Evolutionary conservation across 805 yeast species (phyloP), one percentile per base, ranked within the genome.

Genomic region (Starmerella bombi): DNA sequence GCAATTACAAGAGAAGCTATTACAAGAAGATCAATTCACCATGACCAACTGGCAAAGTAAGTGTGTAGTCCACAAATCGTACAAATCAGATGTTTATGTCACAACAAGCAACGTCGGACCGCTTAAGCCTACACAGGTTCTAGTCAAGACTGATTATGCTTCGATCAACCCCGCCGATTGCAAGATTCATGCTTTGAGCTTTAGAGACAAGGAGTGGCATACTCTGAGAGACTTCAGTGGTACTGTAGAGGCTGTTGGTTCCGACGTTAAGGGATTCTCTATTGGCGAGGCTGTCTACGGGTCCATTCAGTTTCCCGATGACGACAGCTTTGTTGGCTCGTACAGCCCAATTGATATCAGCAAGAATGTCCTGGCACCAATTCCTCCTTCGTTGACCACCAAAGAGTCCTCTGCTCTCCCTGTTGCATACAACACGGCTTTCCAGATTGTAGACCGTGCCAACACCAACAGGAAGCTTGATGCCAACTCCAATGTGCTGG

Each of bases 181-280:
- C 49, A 67, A 75, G 45, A 72, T 80, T 29, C 50, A 48, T 31
- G 27, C 52, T 14, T 31, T 51, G 18, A 31, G 47, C 7, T 31
- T 44, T 25, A 14, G 40, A 21, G 37, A 41, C 34, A 18, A 15
- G 23, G 34, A 16, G 25, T 27, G 74, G 48, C 85, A 86, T 17
- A 55, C 80, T 20, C 86, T 88, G 1, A 70, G 78, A 51, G 86
- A 78, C 50, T 80, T 71, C 56, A 62, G 74, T 18, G 93, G 93
- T 18, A 59, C 61, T 5, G 62, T 80, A 18, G 65, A 65, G 3
- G 69, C 67, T 19, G 72, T 75, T 16, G 88, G 88, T 5, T 54
- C 58, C 8, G 62, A 62, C 12, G 54, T 49, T n/a, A 46, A 51
- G 16, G 48, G 53, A 27, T 75, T 55, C 51, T 57, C 57, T 14